Base-by-base conservation (phyloP, 345 rosid genomes). In the Conringia planisiliqua region DNA sequence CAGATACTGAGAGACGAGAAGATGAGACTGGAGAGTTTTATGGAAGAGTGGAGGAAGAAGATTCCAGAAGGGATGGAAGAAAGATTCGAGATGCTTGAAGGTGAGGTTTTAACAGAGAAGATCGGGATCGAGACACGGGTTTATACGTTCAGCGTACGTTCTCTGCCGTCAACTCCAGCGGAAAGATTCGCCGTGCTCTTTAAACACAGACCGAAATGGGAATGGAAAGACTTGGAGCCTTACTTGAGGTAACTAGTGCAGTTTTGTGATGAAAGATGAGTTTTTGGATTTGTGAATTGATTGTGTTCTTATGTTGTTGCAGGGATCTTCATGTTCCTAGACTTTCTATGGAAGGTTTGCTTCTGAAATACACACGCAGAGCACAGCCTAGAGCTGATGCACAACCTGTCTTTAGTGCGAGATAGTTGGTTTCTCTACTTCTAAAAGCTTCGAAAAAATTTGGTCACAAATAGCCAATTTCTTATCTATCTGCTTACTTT, bases 241-340 rank as follows among this genome's bases (percentile, higher is more conserved):
- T 95, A 86, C 83, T 74, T 91, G 71, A 88, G 97, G 97, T 92
- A 66, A 39, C 5, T 11, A 4, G 42, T 14, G 0, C 17, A 66
- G 4, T 36, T 12, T 26, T 35, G 29, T 48, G 7, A 1, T 10
- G 16, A 26, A 40, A 27, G 12, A 32, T 60, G 24, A 0, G 46
- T 22, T 67, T 24, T 51, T 22, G 57, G 22, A 13, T 62, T 14
- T 22, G 11, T 32, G 33, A 18, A 38, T 38, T 54, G 68, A 66
- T 70, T 22, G 42, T 24, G 12, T n/a, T 33, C 24, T 47, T 0
- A 17, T 71, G 78, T 32, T 66, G 52, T 44, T 81, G 51, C 83
- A 95, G 97, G 87, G 97, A 95, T 82, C 84, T 95, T 52, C 85
- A 73, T 27, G 89, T 88, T 33, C 98, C 97, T 1, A 91, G 95